Percentiles rank a stretch among this genome's conserved stretches.
Evolutionary conservation across 179 eudicot species (phyloP).

Genomic region (Heliamphora pulchella): DNA sequence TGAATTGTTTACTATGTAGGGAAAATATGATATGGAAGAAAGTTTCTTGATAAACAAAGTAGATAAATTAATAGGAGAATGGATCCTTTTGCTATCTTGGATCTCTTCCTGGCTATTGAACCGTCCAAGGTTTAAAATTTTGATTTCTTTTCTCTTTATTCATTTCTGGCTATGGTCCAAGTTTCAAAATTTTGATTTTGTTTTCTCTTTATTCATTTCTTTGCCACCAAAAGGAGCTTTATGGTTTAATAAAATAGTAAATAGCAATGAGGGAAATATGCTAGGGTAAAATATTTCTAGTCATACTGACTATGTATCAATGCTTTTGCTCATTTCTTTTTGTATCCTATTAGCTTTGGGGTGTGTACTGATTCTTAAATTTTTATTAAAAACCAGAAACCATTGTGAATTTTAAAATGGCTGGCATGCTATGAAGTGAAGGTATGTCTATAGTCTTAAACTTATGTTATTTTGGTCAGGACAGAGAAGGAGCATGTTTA

Average conservation of each 20-base stretch:
- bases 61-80: not conserved
- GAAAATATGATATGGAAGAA: not conserved
- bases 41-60: not conserved
- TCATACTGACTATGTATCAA: not conserved
- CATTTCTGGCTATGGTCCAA: too few species aligned
- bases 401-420: not conserved
- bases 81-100: not conserved
- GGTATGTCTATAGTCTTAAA: not conserved
- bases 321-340: not conserved
- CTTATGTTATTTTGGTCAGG: constrained; percentile 32
- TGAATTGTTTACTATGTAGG: too few species aligned
- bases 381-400: not conserved
- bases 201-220: not conserved
- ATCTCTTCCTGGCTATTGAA: not conserved
- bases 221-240: not conserved
- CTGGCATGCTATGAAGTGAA: too few species aligned
- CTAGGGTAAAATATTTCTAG: not conserved
- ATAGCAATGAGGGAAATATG: not conserved
- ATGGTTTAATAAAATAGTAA: not conserved
- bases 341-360: not conserved
- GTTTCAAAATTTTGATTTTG: too few species aligned
- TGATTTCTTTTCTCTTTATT: too few species aligned
- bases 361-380: not conserved
- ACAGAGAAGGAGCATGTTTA: constrained; percentile 89
- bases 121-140: not conserved